These are phyloP conservation scores for Penicillium robsamsonii DNA, from an alignment of 495 filamentous ascomycete species.

Conservation along the genomic window DNA sequence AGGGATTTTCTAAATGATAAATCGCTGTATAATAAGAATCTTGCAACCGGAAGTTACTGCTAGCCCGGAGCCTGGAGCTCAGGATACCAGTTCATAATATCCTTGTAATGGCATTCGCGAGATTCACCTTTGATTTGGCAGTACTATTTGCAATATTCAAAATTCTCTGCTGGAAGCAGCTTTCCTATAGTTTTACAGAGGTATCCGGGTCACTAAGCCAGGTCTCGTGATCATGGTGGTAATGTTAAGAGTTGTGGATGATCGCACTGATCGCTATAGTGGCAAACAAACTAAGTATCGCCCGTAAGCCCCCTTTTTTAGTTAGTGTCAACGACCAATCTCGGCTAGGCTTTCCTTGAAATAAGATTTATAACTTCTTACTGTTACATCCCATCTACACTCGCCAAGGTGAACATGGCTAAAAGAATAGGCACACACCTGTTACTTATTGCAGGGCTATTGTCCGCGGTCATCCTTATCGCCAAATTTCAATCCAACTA, in stretches of 20 bases:
- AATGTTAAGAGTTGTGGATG: background rate
- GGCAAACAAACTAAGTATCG: background rate
- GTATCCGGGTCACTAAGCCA: background rate
- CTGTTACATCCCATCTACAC: conserved; percentile 5
- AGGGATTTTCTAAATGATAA: background rate
- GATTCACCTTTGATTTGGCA: background rate
- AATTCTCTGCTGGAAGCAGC: conserved; percentile 1
- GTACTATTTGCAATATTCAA: conserved; percentile 1
- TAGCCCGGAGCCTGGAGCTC: background rate
- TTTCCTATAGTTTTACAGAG: background rate
- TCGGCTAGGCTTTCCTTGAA: conserved; percentile 1
- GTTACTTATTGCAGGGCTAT: conserved; percentile 9
- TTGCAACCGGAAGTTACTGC: background rate
- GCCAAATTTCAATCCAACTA: conserved; percentile 4
- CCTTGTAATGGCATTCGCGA: background rate
- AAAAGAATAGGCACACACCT: conserved; percentile 6
- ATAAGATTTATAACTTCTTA: background rate
- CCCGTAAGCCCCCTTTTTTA: conserved; percentile 3
- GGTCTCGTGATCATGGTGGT: background rate
- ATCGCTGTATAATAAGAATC: background rate
- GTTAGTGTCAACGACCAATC: conserved; percentile 2
- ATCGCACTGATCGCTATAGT: no score
- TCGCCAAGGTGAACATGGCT: conserved; percentile 5
- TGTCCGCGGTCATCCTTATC: conserved; percentile 5
- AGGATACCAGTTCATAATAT: conserved; percentile 1